These are phyloP conservation scores for Fusarium transvaalense DNA, from an alignment of 2,329 filamentous ascomycete species.

Conservation along the genomic window DNA sequence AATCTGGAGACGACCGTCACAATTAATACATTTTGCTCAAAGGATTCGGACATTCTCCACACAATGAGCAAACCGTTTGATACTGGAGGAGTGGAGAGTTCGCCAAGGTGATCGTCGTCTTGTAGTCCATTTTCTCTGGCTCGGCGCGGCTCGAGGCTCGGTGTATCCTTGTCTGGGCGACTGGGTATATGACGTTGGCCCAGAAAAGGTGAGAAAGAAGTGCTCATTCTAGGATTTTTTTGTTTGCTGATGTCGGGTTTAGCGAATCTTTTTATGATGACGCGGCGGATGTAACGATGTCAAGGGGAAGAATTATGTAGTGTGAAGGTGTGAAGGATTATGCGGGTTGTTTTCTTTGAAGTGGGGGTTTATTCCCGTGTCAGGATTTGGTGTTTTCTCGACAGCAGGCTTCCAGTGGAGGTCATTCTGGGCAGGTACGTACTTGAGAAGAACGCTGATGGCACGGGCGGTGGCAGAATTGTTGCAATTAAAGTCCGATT, in stretches of 20 bases:
- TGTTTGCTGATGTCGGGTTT: slow-evolving; percentile 8
- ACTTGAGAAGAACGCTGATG: neutral
- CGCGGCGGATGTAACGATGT: slow-evolving; percentile 3
- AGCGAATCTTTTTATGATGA: slow-evolving; percentile 4
- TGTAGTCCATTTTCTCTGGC: slow-evolving; percentile 22
- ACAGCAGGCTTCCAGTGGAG: too few relatives aligned
- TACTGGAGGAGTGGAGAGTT: slow-evolving; percentile 32
- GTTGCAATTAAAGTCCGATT: neutral
- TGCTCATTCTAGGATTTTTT: neutral
- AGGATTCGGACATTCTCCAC: neutral
- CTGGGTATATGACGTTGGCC: slow-evolving; percentile 37
- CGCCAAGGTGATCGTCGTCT: slow-evolving; percentile 41
- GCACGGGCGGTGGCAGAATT: neutral
- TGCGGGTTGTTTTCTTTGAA: neutral
- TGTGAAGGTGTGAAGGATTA: neutral
- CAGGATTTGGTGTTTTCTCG: neutral
- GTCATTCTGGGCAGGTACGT: too few relatives aligned
- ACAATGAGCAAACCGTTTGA: neutral
- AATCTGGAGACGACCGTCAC: neutral
- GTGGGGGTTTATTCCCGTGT: rapidly evolving
- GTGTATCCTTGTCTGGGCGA: slow-evolving; percentile 37
- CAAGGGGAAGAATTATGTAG: neutral
- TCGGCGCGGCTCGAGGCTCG: slow-evolving; percentile 23
- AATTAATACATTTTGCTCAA: slow-evolving; percentile 26
- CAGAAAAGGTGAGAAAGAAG: slow-evolving; percentile 13